phyloP scores from a whole-genome alignment of 2,329 filamentous ascomycete genomes.

The Aspergillus sp. region DNA sequence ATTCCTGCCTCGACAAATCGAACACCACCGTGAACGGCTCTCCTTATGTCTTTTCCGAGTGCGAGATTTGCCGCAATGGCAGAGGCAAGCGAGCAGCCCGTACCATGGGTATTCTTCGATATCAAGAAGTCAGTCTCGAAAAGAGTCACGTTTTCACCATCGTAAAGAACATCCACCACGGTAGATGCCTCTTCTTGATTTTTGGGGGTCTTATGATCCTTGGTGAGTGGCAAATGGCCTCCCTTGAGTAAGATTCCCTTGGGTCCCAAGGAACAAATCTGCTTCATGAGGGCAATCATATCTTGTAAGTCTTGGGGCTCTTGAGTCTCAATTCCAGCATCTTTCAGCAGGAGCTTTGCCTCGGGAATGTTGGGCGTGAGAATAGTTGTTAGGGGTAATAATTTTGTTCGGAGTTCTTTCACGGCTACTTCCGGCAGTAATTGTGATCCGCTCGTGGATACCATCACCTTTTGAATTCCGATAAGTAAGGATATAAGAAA shows the following conservation, averaged over 20 bases:
- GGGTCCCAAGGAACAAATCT: constrained; percentile 65
- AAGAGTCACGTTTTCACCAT: constrained; percentile 52
- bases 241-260: constrained; percentile 84
- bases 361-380: constrained; percentile 48
- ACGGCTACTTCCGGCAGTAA: constrained; percentile 42
- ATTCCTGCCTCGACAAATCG: constrained; percentile 60
- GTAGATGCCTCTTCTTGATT: constrained; percentile 56
- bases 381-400: constrained; percentile 42
- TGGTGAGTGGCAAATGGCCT: constrained; percentile 76
- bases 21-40: constrained; percentile 52
- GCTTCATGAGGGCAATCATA: constrained; percentile 63
- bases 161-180: constrained; percentile 74
- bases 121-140: constrained; percentile 68
- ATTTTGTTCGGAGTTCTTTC: constrained; percentile 30
- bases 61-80: constrained; percentile 62
- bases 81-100: constrained; percentile 86
- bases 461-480: constrained; percentile 67
- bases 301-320: constrained; percentile 58
- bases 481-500: constrained; percentile 6
- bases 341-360: constrained; percentile 40
- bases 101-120: constrained; percentile 85
- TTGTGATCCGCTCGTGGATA: constrained; percentile 50
- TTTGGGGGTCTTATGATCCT: constrained; percentile 55
- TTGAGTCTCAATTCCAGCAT: constrained; percentile 30
- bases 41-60: constrained; percentile 41